phyloP scores from a whole-genome alignment of 176 grass and related monocot genomes.

The Olyra latifolia region DNA sequence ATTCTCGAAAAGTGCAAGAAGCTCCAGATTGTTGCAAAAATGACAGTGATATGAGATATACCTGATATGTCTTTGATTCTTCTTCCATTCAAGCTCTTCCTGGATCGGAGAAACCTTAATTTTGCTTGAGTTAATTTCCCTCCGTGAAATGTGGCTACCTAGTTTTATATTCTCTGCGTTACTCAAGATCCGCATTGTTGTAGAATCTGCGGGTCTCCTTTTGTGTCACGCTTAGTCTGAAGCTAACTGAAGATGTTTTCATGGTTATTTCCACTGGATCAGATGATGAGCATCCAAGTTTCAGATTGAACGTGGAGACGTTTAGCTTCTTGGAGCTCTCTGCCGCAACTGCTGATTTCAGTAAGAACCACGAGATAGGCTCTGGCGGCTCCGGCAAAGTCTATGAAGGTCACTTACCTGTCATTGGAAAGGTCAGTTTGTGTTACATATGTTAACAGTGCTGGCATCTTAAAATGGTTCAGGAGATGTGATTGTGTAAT shows the following conservation, averaged over 20 bases:
- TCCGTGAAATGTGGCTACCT: too few species aligned
- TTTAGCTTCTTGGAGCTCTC: constrained; percentile 11
- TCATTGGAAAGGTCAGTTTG: constrained; percentile 14
- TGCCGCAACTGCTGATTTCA: constrained; percentile 19
- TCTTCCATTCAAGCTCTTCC: too few species aligned
- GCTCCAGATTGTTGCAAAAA: neutral
- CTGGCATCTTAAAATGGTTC: neutral
- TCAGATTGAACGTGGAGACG: neutral
- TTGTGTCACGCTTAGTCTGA: neutral
- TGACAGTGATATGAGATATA: neutral
- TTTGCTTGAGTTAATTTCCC: too few species aligned
- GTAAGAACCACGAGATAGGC: neutral
- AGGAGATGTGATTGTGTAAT: neutral
- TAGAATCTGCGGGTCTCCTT: neutral
- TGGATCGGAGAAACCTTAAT: too few species aligned
- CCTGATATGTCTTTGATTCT: too few species aligned
- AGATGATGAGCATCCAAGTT: neutral
- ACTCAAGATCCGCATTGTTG: neutral
- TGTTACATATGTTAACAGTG: neutral
- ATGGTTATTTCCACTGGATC: neutral
- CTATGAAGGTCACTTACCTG: constrained; percentile 18
- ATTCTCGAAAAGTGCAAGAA: neutral
- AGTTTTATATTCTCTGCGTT: neutral
- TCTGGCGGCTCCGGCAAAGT: neutral
- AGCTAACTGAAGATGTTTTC: neutral